Conservation (phyloP, 306 rosid genomes). For the Rubus parviflorus region DNA sequence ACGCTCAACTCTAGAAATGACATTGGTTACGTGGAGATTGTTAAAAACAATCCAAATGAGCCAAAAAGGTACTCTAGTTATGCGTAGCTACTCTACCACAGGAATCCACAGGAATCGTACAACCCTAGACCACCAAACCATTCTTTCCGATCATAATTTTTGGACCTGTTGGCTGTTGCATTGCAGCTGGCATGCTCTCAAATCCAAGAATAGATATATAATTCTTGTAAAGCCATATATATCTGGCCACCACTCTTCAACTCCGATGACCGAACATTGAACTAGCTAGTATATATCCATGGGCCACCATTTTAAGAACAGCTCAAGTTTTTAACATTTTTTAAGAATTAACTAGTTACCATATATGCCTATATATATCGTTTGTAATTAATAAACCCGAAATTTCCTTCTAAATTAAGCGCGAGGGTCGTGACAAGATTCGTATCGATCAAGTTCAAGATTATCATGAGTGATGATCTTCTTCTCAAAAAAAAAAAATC, state of each 20-base stretch:
- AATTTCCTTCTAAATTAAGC: background rate
- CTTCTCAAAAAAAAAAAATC: no score
- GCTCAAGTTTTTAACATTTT: background rate
- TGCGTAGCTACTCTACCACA: no score
- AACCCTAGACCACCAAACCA: no score
- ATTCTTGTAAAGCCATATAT: no score
- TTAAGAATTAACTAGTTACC: background rate
- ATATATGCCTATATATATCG: background rate
- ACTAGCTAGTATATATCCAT: no score
- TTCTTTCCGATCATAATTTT: no score
- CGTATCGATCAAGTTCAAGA: background rate
- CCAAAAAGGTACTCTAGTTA: no score
- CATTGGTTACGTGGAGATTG: no score
- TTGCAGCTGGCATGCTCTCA: conserved; percentile 5
- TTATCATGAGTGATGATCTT: background rate
- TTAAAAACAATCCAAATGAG: no score
- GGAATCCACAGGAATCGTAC: no score
- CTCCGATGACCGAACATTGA: background rate
- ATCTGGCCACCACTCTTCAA: background rate
- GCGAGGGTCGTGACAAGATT: background rate
- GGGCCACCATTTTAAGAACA: background rate
- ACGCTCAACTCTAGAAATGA: no score
- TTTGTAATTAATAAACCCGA: background rate
- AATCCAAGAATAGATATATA: background rate
- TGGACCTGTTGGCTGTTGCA: background rate